These are phyloP conservation scores for Aschersonia sp. DNA, from an alignment of 2,329 filamentous ascomycete genomes.

Conservation along the genomic window DNA sequence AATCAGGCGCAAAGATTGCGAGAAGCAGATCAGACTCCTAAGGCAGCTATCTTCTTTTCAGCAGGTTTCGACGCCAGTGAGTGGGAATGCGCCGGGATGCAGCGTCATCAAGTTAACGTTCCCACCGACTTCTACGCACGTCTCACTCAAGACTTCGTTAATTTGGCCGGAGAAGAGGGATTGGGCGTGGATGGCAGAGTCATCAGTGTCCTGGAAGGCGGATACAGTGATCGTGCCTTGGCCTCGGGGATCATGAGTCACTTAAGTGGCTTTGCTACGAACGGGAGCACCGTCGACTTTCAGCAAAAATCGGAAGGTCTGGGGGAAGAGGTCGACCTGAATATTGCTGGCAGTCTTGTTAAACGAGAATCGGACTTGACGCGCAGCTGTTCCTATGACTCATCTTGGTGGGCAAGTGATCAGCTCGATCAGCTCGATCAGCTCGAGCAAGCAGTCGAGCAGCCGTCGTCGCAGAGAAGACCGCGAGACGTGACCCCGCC, in stretches of 20 bases:
- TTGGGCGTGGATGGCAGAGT: conserved; percentile 69
- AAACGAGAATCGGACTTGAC: conserved; percentile 9
- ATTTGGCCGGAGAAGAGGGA: conserved; percentile 65
- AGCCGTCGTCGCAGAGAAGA: conserved; percentile 35
- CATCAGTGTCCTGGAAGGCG: conserved; percentile 88
- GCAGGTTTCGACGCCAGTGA: conserved; percentile 96
- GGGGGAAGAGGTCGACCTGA: conserved; percentile 43
- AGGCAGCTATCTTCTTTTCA: conserved; percentile 84
- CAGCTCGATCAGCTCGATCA: conserved; percentile 57
- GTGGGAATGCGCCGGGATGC: conserved; percentile 86
- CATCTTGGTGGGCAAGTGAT: conserved; percentile 54
- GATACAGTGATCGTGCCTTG: conserved; percentile 86
- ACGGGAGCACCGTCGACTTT: conserved; percentile 26
- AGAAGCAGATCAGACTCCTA: conserved; percentile 47
- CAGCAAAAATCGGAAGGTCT: conserved; percentile 25
- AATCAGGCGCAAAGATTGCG: conserved; percentile 54
- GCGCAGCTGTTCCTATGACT: conserved; percentile 40
- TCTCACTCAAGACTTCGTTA: conserved; percentile 74
- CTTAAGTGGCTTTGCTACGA: conserved; percentile 61
- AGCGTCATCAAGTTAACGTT: conserved; percentile 88
- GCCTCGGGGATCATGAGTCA: conserved; percentile 84
- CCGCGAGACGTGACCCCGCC: conserved; percentile 42
- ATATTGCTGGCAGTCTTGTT: conserved; percentile 25
- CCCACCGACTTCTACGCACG: conserved; percentile 93
- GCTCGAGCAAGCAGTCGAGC: conserved; percentile 46